Base-by-base conservation (phyloP, 257 asterid genomes). In the Salvia splendens region DNA sequence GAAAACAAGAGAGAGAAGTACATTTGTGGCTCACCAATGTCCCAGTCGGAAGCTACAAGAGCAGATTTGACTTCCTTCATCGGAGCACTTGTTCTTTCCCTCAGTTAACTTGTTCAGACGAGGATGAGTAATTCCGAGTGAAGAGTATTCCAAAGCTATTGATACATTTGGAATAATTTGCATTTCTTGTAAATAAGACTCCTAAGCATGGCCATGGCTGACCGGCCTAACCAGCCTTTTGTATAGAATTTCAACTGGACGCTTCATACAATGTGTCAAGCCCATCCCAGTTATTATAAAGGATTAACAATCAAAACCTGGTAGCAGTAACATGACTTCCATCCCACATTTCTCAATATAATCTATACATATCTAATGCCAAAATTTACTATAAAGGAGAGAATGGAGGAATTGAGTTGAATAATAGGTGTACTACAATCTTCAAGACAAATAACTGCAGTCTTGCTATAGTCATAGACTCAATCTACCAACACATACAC, bases 1-100 rank as follows among this genome's bases (percentile, higher is more conserved):
- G n/a, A 16, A 30, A 3, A 3, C 14, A 7, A 32, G 28, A 63
- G 36, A 63, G 36, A 57, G 7, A 57, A 43, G 67, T 35, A 61
- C 64, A 78, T 16, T 36, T 17, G 60, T 10, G 45, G 61, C 87
- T 76, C 79, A 75, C 97, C 96, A 72, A 91, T 87, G 76, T 88
- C 96, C 96, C 99, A 94, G 70, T 84, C 71, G 83, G 93, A 82
- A 50, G 86, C 78, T 73, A 89, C 84, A 66, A 94, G 96, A 70
- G 99, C 89, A 17, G 86, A 74, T 77, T 94, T 91, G 70, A 91
- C 99, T 62, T 94, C 99, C 83, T 94, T 94, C 51, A 94, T 91
- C 20, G 99, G 97, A 71, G 99, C 99, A 76, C 97, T 84, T 28
- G 97, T 94, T 81, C 88, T 87, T 85, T 83, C 95, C 79, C 96